Percentiles rank a stretch among this genome's conserved stretches.
Conservation (phyloP, 2,329 filamentous ascomycete species). For the Raffaelea albimanens region DNA sequence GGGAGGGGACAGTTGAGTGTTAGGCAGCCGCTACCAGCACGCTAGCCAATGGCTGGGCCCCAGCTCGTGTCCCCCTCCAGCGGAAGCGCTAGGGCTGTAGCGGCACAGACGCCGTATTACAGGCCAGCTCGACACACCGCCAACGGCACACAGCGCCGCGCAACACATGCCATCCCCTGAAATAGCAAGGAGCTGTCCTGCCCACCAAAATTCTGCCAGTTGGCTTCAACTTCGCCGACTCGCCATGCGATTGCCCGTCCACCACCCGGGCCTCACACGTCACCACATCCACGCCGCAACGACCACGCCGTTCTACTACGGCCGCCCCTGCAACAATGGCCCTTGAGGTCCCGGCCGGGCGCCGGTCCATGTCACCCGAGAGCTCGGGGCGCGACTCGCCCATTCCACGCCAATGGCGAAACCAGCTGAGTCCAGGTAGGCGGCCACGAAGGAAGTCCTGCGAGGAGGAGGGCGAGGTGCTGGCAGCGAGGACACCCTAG, state of each 20-base stretch:
- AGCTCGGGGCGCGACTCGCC: conserved; percentile 78
- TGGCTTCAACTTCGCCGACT: conserved; percentile 2
- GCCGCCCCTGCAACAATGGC: conserved; percentile 39
- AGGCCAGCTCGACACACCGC: too few species aligned
- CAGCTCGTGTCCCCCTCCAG: too few species aligned
- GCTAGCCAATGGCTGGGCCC: too few species aligned
- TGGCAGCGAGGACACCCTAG: background rate
- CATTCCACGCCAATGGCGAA: conserved; percentile 65
- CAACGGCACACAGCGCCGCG: too few species aligned
- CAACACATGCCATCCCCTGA: too few species aligned
- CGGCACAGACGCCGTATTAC: too few species aligned
- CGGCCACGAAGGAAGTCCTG: background rate
- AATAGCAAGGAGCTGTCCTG: too few species aligned
- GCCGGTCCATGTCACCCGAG: conserved; percentile 61
- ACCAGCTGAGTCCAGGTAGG: conserved; percentile 38
- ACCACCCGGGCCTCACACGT: background rate
- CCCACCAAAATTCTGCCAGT: conserved; percentile 6
- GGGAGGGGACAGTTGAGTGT: too few species aligned
- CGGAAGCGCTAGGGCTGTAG: too few species aligned
- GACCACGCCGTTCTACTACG: conserved; percentile 14
- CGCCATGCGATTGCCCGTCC: background rate
- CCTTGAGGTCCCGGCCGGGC: conserved; percentile 48
- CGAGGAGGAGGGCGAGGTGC: background rate
- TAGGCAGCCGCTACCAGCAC: too few species aligned
- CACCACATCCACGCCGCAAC: background rate